A percentile compares a stretch with the other conserved stretches of the same genome.
phyloP scores from a whole-genome alignment of 2,329 filamentous ascomycete species.

The Ascocoryne sarcoides region DNA sequence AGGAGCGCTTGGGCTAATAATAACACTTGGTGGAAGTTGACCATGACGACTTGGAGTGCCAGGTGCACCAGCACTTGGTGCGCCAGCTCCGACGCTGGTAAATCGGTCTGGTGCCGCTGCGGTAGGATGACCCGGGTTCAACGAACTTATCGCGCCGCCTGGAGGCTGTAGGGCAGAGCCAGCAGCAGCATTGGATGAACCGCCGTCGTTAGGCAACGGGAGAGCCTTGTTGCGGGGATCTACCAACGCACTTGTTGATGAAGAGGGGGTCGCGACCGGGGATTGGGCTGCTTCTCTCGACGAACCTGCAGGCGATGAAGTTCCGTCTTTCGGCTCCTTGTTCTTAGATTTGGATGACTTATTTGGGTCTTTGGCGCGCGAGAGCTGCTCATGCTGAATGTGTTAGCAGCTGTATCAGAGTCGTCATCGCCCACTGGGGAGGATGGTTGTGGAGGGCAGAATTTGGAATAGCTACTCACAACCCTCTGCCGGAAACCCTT shows the following conservation, averaged over 20 bases:
- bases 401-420: conserved; percentile 34
- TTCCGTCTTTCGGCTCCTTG: conserved; percentile 65
- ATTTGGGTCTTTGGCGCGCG: conserved; percentile 73
- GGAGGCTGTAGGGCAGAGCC: conserved; percentile 24
- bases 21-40: conserved; percentile 71
- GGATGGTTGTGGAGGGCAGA: conserved; percentile 2
- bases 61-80: conserved; percentile 36
- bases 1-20: conserved; percentile 90
- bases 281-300: conserved; percentile 50
- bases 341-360: conserved; percentile 70
- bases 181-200: conserved; percentile 13
- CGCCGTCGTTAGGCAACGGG: conserved; percentile 45
- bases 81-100: conserved; percentile 30
- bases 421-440: no score
- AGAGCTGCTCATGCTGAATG: conserved; percentile 70
- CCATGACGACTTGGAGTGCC: conserved; percentile 56
- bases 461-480: conserved; percentile 52
- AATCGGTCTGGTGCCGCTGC: conserved; percentile 35
- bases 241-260: conserved; percentile 78
- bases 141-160: conserved; percentile 24
- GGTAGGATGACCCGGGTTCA: conserved; percentile 22
- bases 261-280: conserved; percentile 68
- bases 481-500: conserved; percentile 97
- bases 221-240: conserved; percentile 78
- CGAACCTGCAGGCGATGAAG: conserved; percentile 57